phyloP scores from a whole-genome alignment of 768 basidiomycete species.

The Boletus bicolor region DNA sequence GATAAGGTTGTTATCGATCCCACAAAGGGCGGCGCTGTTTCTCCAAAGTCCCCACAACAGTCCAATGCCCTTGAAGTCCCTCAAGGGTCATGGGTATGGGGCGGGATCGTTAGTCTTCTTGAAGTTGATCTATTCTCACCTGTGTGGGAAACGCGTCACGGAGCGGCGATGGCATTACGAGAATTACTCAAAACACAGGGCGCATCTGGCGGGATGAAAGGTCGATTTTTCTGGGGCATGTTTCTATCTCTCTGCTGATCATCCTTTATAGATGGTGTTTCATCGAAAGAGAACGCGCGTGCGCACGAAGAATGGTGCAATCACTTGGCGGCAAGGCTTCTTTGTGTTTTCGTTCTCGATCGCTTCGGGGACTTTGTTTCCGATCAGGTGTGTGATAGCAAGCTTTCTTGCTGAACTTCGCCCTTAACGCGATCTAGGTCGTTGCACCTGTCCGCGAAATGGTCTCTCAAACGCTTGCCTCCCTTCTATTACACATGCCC shows the following conservation, averaged over 20 bases:
- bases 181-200: conserved; percentile 87
- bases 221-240: conserved; percentile 33
- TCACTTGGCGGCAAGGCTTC: conserved; percentile 76
- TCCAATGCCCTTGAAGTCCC: conserved; percentile 75
- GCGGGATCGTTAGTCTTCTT: conserved; percentile 73
- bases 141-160: conserved; percentile 92
- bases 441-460: conserved; percentile 97
- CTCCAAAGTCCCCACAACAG: conserved; percentile 72
- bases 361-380: conserved; percentile 98
- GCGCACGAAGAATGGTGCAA: conserved; percentile 89
- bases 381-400: conserved; percentile 57
- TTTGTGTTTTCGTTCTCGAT: conserved; percentile 90
- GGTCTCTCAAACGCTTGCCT: conserved; percentile 89
- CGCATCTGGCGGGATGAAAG: conserved; percentile 75
- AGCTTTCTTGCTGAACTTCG: not conserved
- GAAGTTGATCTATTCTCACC: conserved; percentile 82
- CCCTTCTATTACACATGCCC: conserved; percentile 86
- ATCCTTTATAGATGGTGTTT: conserved; percentile 44
- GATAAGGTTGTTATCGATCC: conserved; percentile 80
- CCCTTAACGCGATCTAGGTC: conserved; percentile 43
- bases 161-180: conserved; percentile 85
- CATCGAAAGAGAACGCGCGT: conserved; percentile 55
- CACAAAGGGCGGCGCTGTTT: conserved; percentile 80
- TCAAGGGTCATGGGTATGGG: conserved; percentile 82
- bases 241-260: not conserved